These are phyloP conservation scores for Hypoxylon sp. DNA, from an alignment of 2,329 filamentous ascomycete genomes.

Conservation along the genomic window DNA sequence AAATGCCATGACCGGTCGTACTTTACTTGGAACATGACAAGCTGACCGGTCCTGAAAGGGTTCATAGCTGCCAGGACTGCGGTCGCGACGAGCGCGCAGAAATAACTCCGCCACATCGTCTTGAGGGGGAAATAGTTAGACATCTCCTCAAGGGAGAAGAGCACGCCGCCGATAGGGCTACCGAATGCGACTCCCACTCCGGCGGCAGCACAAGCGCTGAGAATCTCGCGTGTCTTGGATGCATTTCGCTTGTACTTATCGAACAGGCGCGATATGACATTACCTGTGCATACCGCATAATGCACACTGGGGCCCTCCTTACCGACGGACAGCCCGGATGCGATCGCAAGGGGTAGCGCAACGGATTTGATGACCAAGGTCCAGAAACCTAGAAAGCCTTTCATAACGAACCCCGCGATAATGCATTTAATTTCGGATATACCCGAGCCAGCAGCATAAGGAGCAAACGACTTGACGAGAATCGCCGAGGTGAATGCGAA, in stretches of 20 bases:
- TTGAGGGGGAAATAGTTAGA: constrained; percentile 96
- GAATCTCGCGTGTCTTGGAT: constrained; percentile 92
- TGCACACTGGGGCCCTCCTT: constrained; percentile 99
- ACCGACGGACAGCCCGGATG: constrained; percentile 91
- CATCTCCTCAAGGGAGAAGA: constrained; percentile 99
- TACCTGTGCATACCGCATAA: constrained; percentile 96
- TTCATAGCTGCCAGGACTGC: constrained; percentile 96
- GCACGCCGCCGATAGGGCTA: constrained; percentile 93
- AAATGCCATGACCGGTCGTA: constrained; percentile 99
- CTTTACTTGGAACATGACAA: constrained; percentile 98
- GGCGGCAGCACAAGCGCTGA: constrained; percentile 93
- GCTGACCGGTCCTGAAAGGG: constrained; percentile 93
- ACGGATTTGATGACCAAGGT: constrained; percentile 95
- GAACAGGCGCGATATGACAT: constrained; percentile 94
- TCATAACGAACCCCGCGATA: constrained; percentile 99
- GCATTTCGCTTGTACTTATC: constrained; percentile 92
- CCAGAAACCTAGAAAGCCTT: constrained; percentile 92
- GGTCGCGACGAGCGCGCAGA: constrained; percentile 95
- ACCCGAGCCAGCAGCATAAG: constrained; percentile 94
- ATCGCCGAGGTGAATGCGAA: constrained; percentile 87
- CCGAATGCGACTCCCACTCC: constrained; percentile 97
- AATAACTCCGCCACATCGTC: constrained; percentile 98
- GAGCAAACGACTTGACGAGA: constrained; percentile 90
- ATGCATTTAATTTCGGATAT: constrained; percentile 99
- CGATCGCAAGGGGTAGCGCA: constrained; percentile 89